Conservation (phyloP, 768 basidiomycete species). For the Pluteus cervinus region DNA sequence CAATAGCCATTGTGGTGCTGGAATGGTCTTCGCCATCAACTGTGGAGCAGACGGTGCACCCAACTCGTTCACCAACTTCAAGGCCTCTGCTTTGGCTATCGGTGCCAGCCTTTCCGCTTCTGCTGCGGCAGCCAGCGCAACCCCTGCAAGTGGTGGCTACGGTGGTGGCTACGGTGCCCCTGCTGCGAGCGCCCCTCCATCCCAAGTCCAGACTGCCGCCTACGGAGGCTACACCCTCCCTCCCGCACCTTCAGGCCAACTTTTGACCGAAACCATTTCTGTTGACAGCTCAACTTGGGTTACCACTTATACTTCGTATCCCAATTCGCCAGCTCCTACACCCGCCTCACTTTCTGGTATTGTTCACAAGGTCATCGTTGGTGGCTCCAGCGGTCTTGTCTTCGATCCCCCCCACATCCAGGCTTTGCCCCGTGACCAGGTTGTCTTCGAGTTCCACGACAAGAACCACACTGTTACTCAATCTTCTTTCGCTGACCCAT, state of each 20-base stretch:
- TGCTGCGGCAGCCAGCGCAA: too few relatives aligned
- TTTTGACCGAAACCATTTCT: slow-evolving; percentile 45
- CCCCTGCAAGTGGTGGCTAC: slow-evolving; percentile 1
- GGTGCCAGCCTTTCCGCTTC: slow-evolving; percentile 43
- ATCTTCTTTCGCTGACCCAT: slow-evolving; percentile 56
- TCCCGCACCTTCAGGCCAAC: slow-evolving; percentile 34
- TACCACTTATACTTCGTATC: slow-evolving; percentile 52
- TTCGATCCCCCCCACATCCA: slow-evolving; percentile 45
- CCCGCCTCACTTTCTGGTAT: slow-evolving; percentile 39
- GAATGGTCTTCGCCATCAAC: slow-evolving; percentile 68
- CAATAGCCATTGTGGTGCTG: slow-evolving; percentile 51
- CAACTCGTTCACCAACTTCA: slow-evolving; percentile 60
- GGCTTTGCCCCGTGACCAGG: slow-evolving; percentile 46
- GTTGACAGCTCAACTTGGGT: slow-evolving; percentile 41
- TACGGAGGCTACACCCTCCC: slow-evolving; percentile 49
- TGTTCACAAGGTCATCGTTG: slow-evolving; percentile 50
- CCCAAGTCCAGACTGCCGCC: slow-evolving; percentile 29
- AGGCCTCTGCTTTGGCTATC: slow-evolving; percentile 47
- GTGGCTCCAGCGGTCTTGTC: slow-evolving; percentile 38
- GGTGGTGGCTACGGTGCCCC: slow-evolving; percentile 12
- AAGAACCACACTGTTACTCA: slow-evolving; percentile 70
- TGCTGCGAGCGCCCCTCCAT: slow-evolving; percentile 11
- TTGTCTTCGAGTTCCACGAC: slow-evolving; percentile 58
- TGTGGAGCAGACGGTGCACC: slow-evolving; percentile 45
- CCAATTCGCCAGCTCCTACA: slow-evolving; percentile 47